Evolutionary conservation across 2,329 filamentous ascomycete species (phyloP).

Genomic region (Fusarium nematophilum): DNA sequence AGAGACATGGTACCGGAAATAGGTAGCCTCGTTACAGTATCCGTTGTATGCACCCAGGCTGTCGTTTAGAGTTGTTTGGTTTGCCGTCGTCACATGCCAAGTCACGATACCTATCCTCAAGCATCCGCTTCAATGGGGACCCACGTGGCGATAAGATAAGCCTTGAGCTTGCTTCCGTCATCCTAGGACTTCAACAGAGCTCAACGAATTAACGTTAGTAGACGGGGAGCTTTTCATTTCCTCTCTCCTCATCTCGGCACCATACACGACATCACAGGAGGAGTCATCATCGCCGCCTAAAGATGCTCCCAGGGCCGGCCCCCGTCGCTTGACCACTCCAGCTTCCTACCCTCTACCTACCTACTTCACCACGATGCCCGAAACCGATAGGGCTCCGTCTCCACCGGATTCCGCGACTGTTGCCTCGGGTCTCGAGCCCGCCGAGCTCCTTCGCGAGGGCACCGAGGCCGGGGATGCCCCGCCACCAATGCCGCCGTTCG

Average conservation of each 20-base stretch:
- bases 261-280: conserved; percentile 8
- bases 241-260: conserved; percentile 8
- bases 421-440: conserved; percentile 27
- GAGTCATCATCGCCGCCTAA: conserved; percentile 11
- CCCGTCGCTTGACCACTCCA: conserved; percentile 24
- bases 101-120: conserved; percentile 24
- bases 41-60: not conserved
- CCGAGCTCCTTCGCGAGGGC: conserved; percentile 25
- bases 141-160: conserved; percentile 51
- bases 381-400: conserved; percentile 40
- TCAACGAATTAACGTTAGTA: not conserved
- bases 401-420: conserved; percentile 23
- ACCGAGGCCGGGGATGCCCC: conserved; percentile 22
- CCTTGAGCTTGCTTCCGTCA: conserved; percentile 36
- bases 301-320: conserved; percentile 38
- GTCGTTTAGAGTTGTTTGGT: not conserved
- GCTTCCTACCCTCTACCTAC: conserved; percentile 6
- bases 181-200: conserved; percentile 26
- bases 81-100: conserved; percentile 37
- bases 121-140: conserved; percentile 1
- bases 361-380: conserved; percentile 35
- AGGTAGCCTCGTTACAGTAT: not conserved
- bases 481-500: conserved; percentile 62
- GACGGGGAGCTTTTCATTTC: conserved; percentile 8
- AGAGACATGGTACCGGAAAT: not conserved